These are phyloP conservation scores for Botrytis pseudocinerea DNA, from an alignment of 2,329 filamentous ascomycete genomes.

Conservation along the genomic window DNA sequence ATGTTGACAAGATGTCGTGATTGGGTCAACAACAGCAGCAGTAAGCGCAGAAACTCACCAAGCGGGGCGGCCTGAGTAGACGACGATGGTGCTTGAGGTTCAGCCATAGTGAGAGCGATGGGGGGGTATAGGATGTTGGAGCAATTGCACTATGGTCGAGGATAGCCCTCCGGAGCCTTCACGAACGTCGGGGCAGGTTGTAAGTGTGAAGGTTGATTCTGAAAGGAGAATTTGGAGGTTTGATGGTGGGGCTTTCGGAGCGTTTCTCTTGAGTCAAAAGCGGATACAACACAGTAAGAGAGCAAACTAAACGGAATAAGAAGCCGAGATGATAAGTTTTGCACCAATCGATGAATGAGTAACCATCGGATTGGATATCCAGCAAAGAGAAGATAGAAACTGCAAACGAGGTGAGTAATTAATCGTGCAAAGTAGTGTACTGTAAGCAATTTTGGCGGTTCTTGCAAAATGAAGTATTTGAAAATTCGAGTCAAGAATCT, in stretches of 20 bases:
- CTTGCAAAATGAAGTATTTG: not conserved
- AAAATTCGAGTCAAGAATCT: not conserved
- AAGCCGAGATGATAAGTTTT: constrained; percentile 18
- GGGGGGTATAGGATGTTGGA: constrained; percentile 3
- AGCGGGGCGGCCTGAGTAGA: constrained; percentile 27
- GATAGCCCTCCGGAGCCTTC: constrained; percentile 24
- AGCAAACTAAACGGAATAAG: constrained; percentile 16
- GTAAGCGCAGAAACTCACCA: constrained; percentile 35
- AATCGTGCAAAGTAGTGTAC: not conserved
- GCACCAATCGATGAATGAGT: constrained; percentile 11
- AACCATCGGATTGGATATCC: not conserved
- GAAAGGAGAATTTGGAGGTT: constrained; percentile 26
- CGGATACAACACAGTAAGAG: constrained; percentile 9
- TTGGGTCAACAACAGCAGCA: constrained; percentile 24
- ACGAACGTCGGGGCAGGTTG: constrained; percentile 22
- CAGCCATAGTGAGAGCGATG: constrained; percentile 29
- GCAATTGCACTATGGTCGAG: constrained; percentile 23
- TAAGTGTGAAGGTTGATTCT: constrained; percentile 15
- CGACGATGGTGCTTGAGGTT: constrained; percentile 26
- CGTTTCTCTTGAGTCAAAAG: constrained; percentile 24
- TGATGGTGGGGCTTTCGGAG: constrained; percentile 27
- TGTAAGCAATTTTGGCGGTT: not conserved
- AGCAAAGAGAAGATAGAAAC: not conserved
- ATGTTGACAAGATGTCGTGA: constrained; percentile 22
- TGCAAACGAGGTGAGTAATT: not conserved